phyloP scores from a whole-genome alignment of 1,284 basidiomycete species.

The Irpex sp. region DNA sequence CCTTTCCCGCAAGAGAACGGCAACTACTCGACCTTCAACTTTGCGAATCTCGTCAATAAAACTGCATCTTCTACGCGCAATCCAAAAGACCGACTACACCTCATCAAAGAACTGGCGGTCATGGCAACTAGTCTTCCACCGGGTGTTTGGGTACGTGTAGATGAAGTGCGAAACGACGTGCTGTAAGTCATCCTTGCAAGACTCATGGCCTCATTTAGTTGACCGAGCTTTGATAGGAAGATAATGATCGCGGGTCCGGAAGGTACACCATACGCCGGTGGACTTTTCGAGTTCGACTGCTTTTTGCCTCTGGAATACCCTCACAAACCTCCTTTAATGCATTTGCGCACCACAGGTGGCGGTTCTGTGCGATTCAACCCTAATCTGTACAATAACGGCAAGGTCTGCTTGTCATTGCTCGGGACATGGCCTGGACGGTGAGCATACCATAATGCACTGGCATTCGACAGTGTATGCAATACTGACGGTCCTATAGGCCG shows the following conservation, averaged over 20 bases:
- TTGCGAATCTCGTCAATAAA: conserved; percentile 25
- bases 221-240: conserved; percentile 30
- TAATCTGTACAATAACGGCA: conserved; percentile 45
- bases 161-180: conserved; percentile 51
- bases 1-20: conserved; percentile 22
- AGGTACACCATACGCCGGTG: conserved; percentile 47
- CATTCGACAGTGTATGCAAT: no score
- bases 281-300: conserved; percentile 54
- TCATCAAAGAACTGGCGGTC: conserved; percentile 48
- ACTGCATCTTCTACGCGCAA: conserved; percentile 37
- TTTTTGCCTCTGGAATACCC: conserved; percentile 49
- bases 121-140: conserved; percentile 48
- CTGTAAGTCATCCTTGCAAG: conserved; percentile 30
- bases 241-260: conserved; percentile 52
- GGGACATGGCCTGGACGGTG: conserved; percentile 49
- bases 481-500: conserved; percentile 24
- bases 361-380: conserved; percentile 49
- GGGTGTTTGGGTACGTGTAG: conserved; percentile 50
- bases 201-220: not conserved
- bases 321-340: conserved; percentile 37
- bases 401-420: conserved; percentile 48
- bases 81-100: conserved; percentile 45
- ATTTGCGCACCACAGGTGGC: conserved; percentile 46
- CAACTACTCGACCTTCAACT: conserved; percentile 32
- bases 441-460: conserved; percentile 10